These are phyloP conservation scores for Myriosclerotinia curreyana DNA, from an alignment of 2,329 filamentous ascomycete genomes.

Conservation along the genomic window DNA sequence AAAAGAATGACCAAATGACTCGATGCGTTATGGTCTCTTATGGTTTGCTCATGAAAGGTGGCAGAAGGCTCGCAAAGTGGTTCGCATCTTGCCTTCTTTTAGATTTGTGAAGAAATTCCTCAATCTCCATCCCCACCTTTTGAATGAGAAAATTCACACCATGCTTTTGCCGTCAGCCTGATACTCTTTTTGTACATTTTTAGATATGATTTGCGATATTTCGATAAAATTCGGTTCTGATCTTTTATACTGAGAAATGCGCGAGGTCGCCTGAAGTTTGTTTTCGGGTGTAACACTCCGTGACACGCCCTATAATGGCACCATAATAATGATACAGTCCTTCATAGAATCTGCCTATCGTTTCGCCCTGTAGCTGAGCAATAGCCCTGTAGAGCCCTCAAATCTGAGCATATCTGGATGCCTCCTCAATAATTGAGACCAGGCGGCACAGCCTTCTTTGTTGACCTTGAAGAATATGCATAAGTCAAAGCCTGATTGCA, in stretches of 20 bases:
- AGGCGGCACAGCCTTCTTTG: constrained; percentile 9
- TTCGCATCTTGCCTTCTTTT: constrained; percentile 15
- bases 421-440: neutral
- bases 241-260: neutral
- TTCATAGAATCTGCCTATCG: neutral
- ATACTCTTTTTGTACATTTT: neutral
- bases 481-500: constrained; percentile 19
- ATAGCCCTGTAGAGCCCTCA: constrained; percentile 9
- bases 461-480: neutral
- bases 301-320: neutral
- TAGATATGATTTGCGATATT: neutral
- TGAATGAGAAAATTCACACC: neutral
- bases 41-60: constrained; percentile 16
- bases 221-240: neutral
- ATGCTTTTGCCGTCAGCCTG: neutral
- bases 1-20: neutral
- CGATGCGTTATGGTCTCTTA: constrained; percentile 6
- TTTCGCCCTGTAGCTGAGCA: neutral
- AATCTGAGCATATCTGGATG: neutral
- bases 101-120: neutral
- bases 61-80: constrained; percentile 13
- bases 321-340: neutral
- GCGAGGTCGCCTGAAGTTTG: neutral
- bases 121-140: neutral
- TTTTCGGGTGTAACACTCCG: neutral